phyloP scores from a whole-genome alignment of 768 basidiomycete genomes.

The Polyporus arcularius region DNA sequence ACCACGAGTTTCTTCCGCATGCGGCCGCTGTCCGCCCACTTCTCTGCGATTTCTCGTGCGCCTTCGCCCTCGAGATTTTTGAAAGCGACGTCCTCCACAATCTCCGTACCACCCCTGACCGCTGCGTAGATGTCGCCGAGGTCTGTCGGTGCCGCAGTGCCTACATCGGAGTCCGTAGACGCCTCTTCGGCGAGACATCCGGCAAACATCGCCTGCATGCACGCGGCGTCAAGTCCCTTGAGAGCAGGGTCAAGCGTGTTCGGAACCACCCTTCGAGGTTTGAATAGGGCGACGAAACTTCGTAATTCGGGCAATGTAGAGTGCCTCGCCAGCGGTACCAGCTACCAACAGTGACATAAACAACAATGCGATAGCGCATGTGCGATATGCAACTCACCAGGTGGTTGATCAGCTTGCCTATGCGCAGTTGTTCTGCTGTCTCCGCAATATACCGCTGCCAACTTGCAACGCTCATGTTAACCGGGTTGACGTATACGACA shows the following conservation, averaged over 20 bases:
- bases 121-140: slow-evolving; percentile 9
- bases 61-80: slow-evolving; percentile 63
- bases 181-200: slow-evolving; percentile 45
- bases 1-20: slow-evolving; percentile 44
- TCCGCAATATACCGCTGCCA: slow-evolving; percentile 53
- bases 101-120: slow-evolving; percentile 19
- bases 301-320: slow-evolving; percentile 87
- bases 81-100: slow-evolving; percentile 51
- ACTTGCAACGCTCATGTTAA: slow-evolving; percentile 60
- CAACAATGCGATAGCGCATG: background rate
- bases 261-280: slow-evolving; percentile 74
- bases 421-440: slow-evolving; percentile 46
- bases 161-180: slow-evolving; percentile 3
- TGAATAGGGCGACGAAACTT: slow-evolving; percentile 78
- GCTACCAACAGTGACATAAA: slow-evolving; percentile 40
- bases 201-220: slow-evolving; percentile 68
- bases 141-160: background rate
- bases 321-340: slow-evolving; percentile 84
- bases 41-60: slow-evolving; percentile 44
- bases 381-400: slow-evolving; percentile 50
- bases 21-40: slow-evolving; percentile 57
- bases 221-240: slow-evolving; percentile 68
- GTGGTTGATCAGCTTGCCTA: slow-evolving; percentile 51
- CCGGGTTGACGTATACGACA: slow-evolving; percentile 86
- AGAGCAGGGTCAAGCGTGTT: slow-evolving; percentile 66